Conservation (phyloP, 805 yeast species). For the Ogataea angusta region DNA sequence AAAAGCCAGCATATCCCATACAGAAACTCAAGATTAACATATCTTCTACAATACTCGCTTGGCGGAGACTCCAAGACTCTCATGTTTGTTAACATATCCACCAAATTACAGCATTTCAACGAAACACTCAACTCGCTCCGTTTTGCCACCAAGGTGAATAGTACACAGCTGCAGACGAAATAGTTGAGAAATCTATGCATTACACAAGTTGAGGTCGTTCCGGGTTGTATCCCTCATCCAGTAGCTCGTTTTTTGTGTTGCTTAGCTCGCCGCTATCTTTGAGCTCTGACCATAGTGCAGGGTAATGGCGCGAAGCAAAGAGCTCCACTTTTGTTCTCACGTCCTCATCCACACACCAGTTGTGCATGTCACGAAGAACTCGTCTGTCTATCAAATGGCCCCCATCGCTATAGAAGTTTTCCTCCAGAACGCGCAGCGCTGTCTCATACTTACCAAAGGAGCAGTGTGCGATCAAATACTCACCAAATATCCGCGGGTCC, state of each 20-base stretch:
- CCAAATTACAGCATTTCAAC: constrained; percentile 53
- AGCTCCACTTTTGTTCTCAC: constrained; percentile 34
- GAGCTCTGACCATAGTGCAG: constrained; percentile 38
- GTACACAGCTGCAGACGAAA: constrained; percentile 35
- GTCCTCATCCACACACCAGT: constrained; percentile 39
- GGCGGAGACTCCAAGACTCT: constrained; percentile 85
- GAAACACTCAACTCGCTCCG: constrained; percentile 85
- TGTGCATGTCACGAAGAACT: constrained; percentile 45
- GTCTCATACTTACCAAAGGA: constrained; percentile 57
- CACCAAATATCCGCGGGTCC: constrained; percentile 49
- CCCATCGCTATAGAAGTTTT: constrained; percentile 45
- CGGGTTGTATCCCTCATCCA: constrained; percentile 29
- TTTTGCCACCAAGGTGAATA: constrained; percentile 82
- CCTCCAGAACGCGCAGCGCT: constrained; percentile 50
- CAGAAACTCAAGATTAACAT: constrained; percentile 74
- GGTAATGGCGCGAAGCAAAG: constrained; percentile 39
- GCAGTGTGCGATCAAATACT: constrained; percentile 66
- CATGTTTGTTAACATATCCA: constrained; percentile 89
- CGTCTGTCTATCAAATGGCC: constrained; percentile 39
- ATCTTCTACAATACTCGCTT: constrained; percentile 76
- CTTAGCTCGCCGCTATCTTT: constrained; percentile 31
- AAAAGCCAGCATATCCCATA: constrained; percentile 55
- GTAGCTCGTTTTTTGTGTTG: not conserved
- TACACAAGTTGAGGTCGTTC: constrained; percentile 2
- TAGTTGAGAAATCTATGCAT: not conserved